Percentiles rank a stretch among this genome's conserved stretches.
Conservation (phyloP, 345 rosid species). For the Euphorbia lathyris region DNA sequence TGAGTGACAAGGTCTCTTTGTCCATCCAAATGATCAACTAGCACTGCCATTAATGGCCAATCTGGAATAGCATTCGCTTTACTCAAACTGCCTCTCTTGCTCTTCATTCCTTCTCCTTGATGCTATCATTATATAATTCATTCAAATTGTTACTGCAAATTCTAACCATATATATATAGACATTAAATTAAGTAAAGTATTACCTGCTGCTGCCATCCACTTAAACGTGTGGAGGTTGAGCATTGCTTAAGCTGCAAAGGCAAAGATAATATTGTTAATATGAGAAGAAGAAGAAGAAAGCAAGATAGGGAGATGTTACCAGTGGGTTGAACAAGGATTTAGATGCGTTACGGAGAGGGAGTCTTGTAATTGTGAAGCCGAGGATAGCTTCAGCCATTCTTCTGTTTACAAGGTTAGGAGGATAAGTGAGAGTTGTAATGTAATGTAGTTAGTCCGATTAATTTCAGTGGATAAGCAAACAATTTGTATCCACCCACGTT, state of each 20-base stretch:
- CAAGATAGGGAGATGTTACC: constrained; percentile 23
- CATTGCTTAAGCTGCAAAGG: constrained; percentile 41
- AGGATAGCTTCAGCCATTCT: constrained; percentile 53
- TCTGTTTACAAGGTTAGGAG: not conserved
- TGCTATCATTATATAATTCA: constrained; percentile 6
- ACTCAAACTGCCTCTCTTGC: constrained; percentile 31
- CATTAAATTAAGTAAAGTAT: not conserved
- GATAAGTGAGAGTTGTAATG: not conserved
- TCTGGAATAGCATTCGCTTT: constrained; percentile 63
- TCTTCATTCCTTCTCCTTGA: constrained; percentile 26
- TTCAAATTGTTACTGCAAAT: not conserved
- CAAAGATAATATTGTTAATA: not conserved
- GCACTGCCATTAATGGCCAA: constrained; percentile 76
- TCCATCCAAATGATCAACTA: constrained; percentile 72
- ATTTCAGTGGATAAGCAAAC: constrained; percentile 31
- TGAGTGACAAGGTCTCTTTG: constrained; percentile 59
- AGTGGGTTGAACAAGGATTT: constrained; percentile 24
- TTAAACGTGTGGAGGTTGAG: constrained; percentile 33
- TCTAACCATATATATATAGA: no score
- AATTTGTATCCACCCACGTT: no score
- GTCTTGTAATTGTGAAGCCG: constrained; percentile 43
- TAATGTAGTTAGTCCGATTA: not conserved
- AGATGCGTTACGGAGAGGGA: constrained; percentile 25
- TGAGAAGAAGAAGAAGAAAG: not conserved
- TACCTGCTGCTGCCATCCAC: constrained; percentile 31